Evolutionary conservation across 148 eudicot genomes (phyloP).

Genomic region (Cornus suecica): DNA sequence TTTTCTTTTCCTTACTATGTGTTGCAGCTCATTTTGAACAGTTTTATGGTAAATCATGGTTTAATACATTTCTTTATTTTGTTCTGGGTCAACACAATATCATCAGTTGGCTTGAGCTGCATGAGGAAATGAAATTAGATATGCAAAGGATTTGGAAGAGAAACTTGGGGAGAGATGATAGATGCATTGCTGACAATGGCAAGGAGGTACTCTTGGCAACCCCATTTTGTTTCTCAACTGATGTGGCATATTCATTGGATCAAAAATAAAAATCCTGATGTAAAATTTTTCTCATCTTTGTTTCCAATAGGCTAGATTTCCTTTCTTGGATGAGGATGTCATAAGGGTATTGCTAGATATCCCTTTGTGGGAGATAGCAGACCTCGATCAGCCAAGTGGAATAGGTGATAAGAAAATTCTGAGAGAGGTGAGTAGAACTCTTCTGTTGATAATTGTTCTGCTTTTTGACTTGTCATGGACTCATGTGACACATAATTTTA

Average conservation of each 20-base stretch:
- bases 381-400: conserved; percentile 89
- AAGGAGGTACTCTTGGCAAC: conserved; percentile 66
- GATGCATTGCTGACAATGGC: conserved; percentile 94
- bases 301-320: conserved; percentile 81
- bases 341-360: conserved; percentile 63
- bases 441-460: too few species aligned
- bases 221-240: conserved; percentile 1
- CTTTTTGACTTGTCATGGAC: too few species aligned
- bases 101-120: conserved; percentile 79
- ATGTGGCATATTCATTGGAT: neutral
- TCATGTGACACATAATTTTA: neutral
- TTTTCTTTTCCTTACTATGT: neutral
- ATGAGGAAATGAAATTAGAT: conserved; percentile 94
- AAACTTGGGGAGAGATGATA: conserved; percentile 97
- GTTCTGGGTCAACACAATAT: conserved; percentile 9
- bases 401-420: conserved; percentile 88
- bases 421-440: conserved; percentile 58
- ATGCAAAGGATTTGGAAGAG: conserved; percentile 99
- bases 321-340: conserved; percentile 95
- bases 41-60: neutral
- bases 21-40: neutral
- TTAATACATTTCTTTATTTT: neutral
- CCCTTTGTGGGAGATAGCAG: conserved; percentile 89
- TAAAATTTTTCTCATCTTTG: conserved; percentile 7
- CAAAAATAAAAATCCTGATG: too few species aligned